Conservation (phyloP, 2,329 filamentous ascomycete species). For the Trichophyton rubrum region DNA sequence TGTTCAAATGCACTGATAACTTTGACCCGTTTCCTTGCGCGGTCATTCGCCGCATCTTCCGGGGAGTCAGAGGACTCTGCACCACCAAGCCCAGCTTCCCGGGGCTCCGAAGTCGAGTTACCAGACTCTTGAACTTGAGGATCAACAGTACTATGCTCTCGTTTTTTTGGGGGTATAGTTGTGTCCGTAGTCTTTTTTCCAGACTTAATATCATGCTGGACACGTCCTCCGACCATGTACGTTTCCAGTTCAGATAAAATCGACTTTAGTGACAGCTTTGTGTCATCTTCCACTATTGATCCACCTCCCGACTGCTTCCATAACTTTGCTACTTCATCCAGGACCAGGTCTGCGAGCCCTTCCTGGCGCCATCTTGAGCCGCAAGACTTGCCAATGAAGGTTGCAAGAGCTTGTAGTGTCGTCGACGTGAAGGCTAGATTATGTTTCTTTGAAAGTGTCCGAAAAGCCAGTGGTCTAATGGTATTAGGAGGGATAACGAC, state of each 20-base stretch:
- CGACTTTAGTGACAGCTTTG: conserved; percentile 54
- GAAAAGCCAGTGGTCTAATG: conserved; percentile 78
- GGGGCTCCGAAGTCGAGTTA: background rate
- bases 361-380: conserved; percentile 95
- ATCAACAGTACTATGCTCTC: background rate
- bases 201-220: conserved; percentile 14
- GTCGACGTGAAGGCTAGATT: conserved; percentile 83
- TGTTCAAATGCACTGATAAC: conserved; percentile 76
- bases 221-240: conserved; percentile 71
- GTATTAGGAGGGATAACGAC: conserved; percentile 81
- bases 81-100: background rate
- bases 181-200: conserved; percentile 41
- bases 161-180: conserved; percentile 48
- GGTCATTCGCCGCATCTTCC: background rate
- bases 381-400: conserved; percentile 86
- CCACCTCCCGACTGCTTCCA: conserved; percentile 88
- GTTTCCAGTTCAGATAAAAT: conserved; percentile 77
- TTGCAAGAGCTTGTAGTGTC: conserved; percentile 69
- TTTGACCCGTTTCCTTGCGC: conserved; percentile 72
- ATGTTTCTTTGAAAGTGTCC: conserved; percentile 95
- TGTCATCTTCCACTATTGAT: conserved; percentile 72
- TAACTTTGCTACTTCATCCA: conserved; percentile 79
- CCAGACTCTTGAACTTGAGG: background rate
- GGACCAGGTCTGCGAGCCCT: conserved; percentile 76
- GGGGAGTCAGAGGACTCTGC: background rate